These are phyloP conservation scores for Ceratocystis destructans DNA, from an alignment of 2,329 filamentous ascomycete species.

Conservation along the genomic window DNA sequence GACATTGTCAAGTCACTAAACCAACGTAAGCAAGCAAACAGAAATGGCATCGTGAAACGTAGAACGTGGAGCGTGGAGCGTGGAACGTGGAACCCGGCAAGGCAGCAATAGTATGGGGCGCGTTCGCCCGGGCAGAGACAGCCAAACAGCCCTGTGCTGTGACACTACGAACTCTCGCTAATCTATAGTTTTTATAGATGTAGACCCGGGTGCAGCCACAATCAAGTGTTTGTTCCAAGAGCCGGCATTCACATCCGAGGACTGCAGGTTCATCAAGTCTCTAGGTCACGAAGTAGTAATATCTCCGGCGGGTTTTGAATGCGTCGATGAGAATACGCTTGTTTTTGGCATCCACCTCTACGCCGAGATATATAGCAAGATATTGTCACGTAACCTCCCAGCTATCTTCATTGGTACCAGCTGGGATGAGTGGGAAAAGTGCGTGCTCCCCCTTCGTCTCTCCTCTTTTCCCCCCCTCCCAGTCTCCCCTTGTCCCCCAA, in stretches of 20 bases:
- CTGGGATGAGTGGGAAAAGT: slow-evolving; percentile 39
- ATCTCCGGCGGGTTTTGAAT: slow-evolving; percentile 39
- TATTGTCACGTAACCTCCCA: slow-evolving; percentile 35
- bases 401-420: slow-evolving; percentile 45
- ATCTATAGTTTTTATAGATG: neutral
- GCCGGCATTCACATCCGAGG: slow-evolving; percentile 36
- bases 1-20: slow-evolving; percentile 30
- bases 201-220: slow-evolving; percentile 8
- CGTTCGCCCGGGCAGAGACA: neutral
- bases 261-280: slow-evolving; percentile 38
- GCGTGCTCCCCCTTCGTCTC: slow-evolving; percentile 21
- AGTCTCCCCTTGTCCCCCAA: neutral
- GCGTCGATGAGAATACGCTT: slow-evolving; percentile 36
- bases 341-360: slow-evolving; percentile 52
- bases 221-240: slow-evolving; percentile 42
- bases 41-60: neutral
- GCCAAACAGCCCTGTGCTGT: no score
- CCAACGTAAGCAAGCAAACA: neutral
- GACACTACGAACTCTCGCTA: no score
- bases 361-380: slow-evolving; percentile 37
- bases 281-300: slow-evolving; percentile 41
- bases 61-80: neutral
- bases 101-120: neutral
- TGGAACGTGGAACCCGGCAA: neutral
- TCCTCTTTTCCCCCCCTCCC: neutral